These are phyloP conservation scores for Evernia prunastri DNA, from an alignment of 495 filamentous ascomycete species.

Conservation along the genomic window DNA sequence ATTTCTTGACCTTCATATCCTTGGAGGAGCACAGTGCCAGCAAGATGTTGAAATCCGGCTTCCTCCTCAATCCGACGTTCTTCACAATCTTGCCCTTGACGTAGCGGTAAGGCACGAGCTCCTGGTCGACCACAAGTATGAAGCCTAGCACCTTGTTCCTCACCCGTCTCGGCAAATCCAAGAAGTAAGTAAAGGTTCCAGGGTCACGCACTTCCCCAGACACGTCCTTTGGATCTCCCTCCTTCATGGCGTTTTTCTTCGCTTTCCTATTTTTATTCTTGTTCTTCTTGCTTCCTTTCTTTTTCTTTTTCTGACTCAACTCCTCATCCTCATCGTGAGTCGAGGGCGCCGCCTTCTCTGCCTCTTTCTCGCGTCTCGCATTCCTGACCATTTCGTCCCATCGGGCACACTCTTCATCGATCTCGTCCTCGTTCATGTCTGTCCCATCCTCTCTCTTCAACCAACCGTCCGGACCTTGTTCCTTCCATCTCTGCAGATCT, in stretches of 20 bases:
- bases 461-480: neutral
- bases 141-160: neutral
- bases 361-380: neutral
- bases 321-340: neutral
- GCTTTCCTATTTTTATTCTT: neutral
- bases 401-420: conserved; percentile 6
- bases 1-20: conserved; percentile 1
- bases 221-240: neutral
- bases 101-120: conserved; percentile 12
- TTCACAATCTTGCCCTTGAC: conserved; percentile 13
- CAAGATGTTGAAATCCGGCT: conserved; percentile 14
- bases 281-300: neutral
- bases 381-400: neutral
- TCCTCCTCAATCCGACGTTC: conserved; percentile 10
- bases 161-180: conserved; percentile 10
- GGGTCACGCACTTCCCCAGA: neutral
- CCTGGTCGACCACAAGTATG: conserved; percentile 6
- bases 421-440: conserved; percentile 15
- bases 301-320: neutral
- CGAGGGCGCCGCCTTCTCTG: neutral
- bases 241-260: neutral
- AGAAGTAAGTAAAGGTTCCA: neutral
- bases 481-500: conserved; percentile 3
- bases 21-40: conserved; percentile 11
- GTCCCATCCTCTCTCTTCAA: neutral